These are phyloP conservation scores for Sphaerobolus stellatus DNA, from an alignment of 1,284 basidiomycete genomes.

Conservation along the genomic window DNA sequence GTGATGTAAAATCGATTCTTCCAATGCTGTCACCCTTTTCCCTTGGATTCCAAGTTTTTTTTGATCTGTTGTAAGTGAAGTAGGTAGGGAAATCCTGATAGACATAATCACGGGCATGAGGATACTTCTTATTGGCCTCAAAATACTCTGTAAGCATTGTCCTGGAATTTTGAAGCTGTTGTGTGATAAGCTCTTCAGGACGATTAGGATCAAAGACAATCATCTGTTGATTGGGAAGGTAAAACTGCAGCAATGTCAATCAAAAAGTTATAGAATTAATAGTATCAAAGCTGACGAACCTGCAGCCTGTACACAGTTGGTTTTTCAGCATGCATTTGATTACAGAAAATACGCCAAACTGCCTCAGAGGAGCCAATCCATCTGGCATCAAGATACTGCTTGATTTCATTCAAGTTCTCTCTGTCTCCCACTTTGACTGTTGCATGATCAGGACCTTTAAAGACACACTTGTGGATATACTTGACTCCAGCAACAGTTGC, in stretches of 20 bases:
- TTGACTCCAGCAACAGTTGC: constrained; percentile 35
- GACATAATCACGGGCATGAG: constrained; percentile 27
- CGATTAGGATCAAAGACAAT: constrained; percentile 37
- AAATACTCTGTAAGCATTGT: constrained; percentile 44
- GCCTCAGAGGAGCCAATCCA: constrained; percentile 41
- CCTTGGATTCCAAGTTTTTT: constrained; percentile 28
- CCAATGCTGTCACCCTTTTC: constrained; percentile 32
- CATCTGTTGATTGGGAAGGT: constrained; percentile 31
- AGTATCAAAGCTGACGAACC: too few relatives aligned
- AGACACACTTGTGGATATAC: constrained; percentile 48
- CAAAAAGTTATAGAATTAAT: too few relatives aligned
- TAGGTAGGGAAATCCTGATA: constrained; percentile 44
- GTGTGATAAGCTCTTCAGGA: constrained; percentile 25
- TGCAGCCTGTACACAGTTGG: constrained; percentile 39
- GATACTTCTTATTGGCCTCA: constrained; percentile 36
- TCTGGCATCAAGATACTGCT: constrained; percentile 32
- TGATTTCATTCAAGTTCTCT: constrained; percentile 32
- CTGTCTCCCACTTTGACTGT: constrained; percentile 8
- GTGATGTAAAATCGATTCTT: constrained; percentile 36
- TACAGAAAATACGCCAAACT: constrained; percentile 35
- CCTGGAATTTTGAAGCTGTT: constrained; percentile 21
- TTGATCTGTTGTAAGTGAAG: constrained; percentile 22
- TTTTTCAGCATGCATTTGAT: constrained; percentile 30
- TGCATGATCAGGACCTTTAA: constrained; percentile 44
- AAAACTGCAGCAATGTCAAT: too few relatives aligned